These are phyloP conservation scores for Trametes cingulata DNA, from an alignment of 768 basidiomycete genomes.

Conservation along the genomic window DNA sequence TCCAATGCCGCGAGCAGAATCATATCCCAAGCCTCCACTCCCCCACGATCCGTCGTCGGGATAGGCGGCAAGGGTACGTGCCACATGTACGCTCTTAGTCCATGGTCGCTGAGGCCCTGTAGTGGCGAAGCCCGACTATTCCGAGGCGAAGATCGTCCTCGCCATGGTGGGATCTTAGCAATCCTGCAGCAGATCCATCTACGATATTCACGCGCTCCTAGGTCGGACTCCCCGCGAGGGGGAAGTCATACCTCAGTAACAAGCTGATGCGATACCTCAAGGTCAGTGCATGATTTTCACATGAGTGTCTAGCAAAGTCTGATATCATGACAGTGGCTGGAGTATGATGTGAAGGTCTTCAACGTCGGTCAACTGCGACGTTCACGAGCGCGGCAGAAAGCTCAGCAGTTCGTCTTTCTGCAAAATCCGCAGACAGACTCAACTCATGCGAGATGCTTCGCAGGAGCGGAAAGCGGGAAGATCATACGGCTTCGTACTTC, in stretches of 20 bases:
- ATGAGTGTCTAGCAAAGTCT: background rate
- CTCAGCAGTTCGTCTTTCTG: constrained; percentile 56
- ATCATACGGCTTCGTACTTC: constrained; percentile 91
- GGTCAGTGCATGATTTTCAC: constrained; percentile 41
- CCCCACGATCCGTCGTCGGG: constrained; percentile 81
- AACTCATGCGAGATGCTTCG: background rate
- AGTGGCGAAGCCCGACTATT: constrained; percentile 98
- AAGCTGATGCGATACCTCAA: constrained; percentile 96
- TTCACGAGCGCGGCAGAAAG: constrained; percentile 78
- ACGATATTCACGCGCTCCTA: constrained; percentile 31
- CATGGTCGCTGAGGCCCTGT: constrained; percentile 6
- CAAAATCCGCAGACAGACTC: background rate
- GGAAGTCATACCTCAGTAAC: constrained; percentile 98
- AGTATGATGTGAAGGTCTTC: constrained; percentile 98
- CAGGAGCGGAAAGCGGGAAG: constrained; percentile 83
- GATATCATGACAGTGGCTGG: constrained; percentile 75
- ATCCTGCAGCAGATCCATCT: background rate
- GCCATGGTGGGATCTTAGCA: constrained; percentile 71
- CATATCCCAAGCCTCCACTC: constrained; percentile 73
- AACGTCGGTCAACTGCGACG: constrained; percentile 95
- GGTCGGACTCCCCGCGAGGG: constrained; percentile 97
- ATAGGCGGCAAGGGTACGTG: constrained; percentile 82
- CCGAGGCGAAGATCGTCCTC: constrained; percentile 96
- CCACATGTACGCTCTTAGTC: background rate
- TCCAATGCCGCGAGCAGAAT: constrained; percentile 69